Base-by-base conservation (phyloP, 768 basidiomycete genomes). In the Hericium alpestre region DNA sequence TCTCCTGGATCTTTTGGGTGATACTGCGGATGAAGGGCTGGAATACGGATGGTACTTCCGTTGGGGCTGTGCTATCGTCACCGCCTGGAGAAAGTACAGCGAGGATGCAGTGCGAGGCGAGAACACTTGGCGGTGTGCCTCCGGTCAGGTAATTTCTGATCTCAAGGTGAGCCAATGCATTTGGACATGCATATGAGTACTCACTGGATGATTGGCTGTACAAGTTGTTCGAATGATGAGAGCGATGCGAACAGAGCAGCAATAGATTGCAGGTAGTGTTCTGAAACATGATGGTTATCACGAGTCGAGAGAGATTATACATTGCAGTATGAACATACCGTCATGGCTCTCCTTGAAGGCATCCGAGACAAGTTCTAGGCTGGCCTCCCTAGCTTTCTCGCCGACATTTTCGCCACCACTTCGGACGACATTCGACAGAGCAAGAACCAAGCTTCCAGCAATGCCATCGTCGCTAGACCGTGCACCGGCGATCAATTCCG, bases 361-460 rank as follows among this genome's bases (percentile, higher is more conserved):
- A 56, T 93, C 90, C 3, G 76, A 71, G 1, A 92, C 78, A 12
- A 98, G 67, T 62, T 93, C 91, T 37, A 86, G 71, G 55, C 90
- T 86, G 0, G 79, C 71, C 56, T 89, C 87, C 60, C 81, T 76
- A 1, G 83, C 84, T 65, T 84, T 85, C 25, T 87, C 84, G 0
- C 91, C 87, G 7, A 94, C 75, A 61, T 93, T 89, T 54, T 80
- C 73, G 0, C 80, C 80, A 1, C 82, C 92, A 69, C 73, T 88
- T 54, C 69, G 73, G 13, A 86, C 79, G 3, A 97, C 92, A 32
- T 82, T 76, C 0, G 90, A 84, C 46, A 97, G 73, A 1, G 92
- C 90, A 47, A 81, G 70, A 10, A 89, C 76, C 61, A 93, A 78
- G 59, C 89, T 91, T 10, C 82, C 81, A 0, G 87, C 82, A 51